These are phyloP conservation scores for Polytolypa hystricis DNA, from an alignment of 2,329 filamentous ascomycete genomes.

Conservation along the genomic window DNA sequence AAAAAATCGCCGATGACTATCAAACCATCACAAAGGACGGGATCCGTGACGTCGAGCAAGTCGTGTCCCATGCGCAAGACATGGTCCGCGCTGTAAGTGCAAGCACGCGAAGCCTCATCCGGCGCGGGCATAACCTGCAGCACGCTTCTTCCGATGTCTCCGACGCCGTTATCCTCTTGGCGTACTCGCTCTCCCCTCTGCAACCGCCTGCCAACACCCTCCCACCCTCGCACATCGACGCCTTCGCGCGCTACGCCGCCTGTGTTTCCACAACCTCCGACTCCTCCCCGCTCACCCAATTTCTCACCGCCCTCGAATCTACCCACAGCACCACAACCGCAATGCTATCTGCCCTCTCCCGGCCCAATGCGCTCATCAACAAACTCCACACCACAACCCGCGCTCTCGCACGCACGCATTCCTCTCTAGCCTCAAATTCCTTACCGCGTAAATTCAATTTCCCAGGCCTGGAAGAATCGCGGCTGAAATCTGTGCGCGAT, in stretches of 20 bases:
- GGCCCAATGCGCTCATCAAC: conserved; percentile 66
- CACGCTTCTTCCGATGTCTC: conserved; percentile 45
- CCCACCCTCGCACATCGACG: conserved; percentile 54
- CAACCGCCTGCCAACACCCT: conserved; percentile 48
- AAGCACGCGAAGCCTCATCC: conserved; percentile 69
- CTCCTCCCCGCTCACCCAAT: conserved; percentile 58
- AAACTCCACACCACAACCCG: conserved; percentile 65
- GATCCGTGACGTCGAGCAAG: conserved; percentile 80
- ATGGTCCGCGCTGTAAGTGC: conserved; percentile 77
- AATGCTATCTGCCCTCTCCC: conserved; percentile 64
- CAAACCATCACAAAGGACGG: conserved; percentile 61
- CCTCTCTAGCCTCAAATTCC: conserved; percentile 55
- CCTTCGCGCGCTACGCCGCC: conserved; percentile 61
- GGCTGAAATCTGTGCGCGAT: conserved; percentile 71
- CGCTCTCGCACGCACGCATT: conserved; percentile 65
- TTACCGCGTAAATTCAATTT: conserved; percentile 37
- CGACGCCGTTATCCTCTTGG: conserved; percentile 31
- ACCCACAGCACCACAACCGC: conserved; percentile 77
- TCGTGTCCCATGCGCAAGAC: conserved; percentile 81
- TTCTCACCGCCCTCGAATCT: conserved; percentile 66
- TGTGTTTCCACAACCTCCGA: conserved; percentile 53
- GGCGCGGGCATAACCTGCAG: conserved; percentile 63
- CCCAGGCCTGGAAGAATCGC: conserved; percentile 64
- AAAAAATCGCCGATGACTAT: conserved; percentile 81
- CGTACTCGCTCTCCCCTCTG: conserved; percentile 41